Evolutionary conservation across 768 basidiomycete species (phyloP).

Genomic region (Wakefieldia striispora): DNA sequence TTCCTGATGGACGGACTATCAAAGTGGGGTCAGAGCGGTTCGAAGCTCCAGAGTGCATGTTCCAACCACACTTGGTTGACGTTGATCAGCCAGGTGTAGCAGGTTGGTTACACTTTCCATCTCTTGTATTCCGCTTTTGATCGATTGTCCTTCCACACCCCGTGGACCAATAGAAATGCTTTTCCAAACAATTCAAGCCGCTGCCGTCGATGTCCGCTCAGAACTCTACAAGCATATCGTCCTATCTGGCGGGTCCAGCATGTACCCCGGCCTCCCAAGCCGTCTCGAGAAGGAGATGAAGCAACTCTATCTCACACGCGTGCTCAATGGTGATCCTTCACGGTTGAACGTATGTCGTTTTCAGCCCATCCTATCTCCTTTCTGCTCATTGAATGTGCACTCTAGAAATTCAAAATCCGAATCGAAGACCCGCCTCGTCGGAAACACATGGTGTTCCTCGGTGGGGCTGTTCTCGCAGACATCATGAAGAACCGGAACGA

Average conservation of each 20-base stretch:
- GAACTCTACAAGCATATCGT: constrained; percentile 99
- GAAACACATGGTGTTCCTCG: constrained; percentile 99
- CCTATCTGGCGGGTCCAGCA: constrained; percentile 94
- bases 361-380: neutral
- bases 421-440: constrained; percentile 98
- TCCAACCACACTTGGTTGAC: constrained; percentile 98
- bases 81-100: constrained; percentile 96
- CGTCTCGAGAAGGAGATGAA: constrained; percentile 99
- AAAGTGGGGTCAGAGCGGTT: constrained; percentile 98
- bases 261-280: constrained; percentile 98
- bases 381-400: neutral
- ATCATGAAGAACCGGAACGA: constrained; percentile 95
- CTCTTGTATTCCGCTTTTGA: neutral
- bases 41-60: constrained; percentile 99
- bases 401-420: constrained; percentile 97
- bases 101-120: constrained; percentile 45
- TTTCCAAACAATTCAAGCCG: constrained; percentile 91
- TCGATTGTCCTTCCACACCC: neutral
- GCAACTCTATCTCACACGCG: constrained; percentile 92
- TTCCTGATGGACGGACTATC: constrained; percentile 93
- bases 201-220: constrained; percentile 83
- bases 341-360: constrained; percentile 73
- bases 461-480: constrained; percentile 96
- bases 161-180: constrained; percentile 69
- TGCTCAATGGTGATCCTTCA: constrained; percentile 78